These are phyloP conservation scores for Phytopythium sindhum DNA, from an alignment of 352 stramenopile genomes.

Conservation along the genomic window DNA sequence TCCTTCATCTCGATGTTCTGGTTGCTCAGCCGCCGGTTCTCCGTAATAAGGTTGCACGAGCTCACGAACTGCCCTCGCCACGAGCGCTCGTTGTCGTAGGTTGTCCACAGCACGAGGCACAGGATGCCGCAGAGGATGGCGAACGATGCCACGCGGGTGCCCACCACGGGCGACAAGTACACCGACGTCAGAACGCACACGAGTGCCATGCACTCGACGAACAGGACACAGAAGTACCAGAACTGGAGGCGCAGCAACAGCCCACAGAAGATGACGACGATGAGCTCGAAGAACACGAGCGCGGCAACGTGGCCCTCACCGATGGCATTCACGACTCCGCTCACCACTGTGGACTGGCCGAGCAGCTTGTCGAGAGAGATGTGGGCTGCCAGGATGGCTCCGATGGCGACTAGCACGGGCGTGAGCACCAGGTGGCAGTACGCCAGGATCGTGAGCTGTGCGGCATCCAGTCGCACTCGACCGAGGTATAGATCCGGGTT, in stretches of 20 bases:
- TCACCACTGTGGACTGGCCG: background rate
- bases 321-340: constrained; percentile 19
- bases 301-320: constrained; percentile 33
- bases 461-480: constrained; percentile 26
- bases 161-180: constrained; percentile 17
- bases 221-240: constrained; percentile 38
- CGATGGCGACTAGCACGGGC: constrained; percentile 25
- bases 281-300: constrained; percentile 45
- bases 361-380: constrained; percentile 3
- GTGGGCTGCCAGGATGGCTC: constrained; percentile 12
- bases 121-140: constrained; percentile 33
- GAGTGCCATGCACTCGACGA: constrained; percentile 34
- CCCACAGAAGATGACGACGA: constrained; percentile 31
- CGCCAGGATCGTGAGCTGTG: constrained; percentile 40
- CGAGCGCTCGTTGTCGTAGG: constrained; percentile 42
- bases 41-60: constrained; percentile 47
- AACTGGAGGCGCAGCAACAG: constrained; percentile 56
- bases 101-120: constrained; percentile 28
- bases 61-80: constrained; percentile 49
- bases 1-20: constrained; percentile 71
- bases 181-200: constrained; percentile 22
- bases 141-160: constrained; percentile 19
- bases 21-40: constrained; percentile 56
- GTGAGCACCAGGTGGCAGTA: constrained; percentile 42
- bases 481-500: constrained; percentile 29